Conservation (phyloP, 768 basidiomycete genomes). For the Megacollybia marginata region DNA sequence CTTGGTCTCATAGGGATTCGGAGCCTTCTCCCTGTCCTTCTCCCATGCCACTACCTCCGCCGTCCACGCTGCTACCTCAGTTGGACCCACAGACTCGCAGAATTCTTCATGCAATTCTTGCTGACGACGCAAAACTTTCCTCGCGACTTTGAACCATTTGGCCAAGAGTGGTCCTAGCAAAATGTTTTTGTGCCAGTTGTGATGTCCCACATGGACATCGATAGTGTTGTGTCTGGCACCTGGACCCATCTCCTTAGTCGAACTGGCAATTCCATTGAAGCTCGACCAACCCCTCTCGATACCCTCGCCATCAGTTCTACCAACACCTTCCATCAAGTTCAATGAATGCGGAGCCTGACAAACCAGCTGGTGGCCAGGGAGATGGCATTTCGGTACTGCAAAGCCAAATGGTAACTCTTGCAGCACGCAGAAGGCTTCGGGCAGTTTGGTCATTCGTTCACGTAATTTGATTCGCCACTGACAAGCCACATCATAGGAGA, state of each 20-base stretch:
- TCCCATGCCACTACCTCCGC: no score
- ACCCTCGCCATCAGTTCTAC: slow-evolving; percentile 19
- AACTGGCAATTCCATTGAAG: slow-evolving; percentile 11
- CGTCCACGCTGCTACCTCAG: no score
- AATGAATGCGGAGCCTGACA: not conserved
- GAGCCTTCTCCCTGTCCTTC: no score
- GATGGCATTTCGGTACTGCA: not conserved
- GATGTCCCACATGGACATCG: not conserved
- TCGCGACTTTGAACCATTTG: no score
- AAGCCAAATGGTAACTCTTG: not conserved
- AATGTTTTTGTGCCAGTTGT: no score
- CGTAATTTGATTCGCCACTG: slow-evolving; percentile 7
- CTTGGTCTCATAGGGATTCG: no score
- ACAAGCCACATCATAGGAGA: slow-evolving; percentile 15
- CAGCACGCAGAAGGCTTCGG: not conserved
- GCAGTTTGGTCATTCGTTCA: not conserved
- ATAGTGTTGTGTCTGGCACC: slow-evolving; percentile 1
- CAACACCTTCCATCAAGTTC: not conserved
- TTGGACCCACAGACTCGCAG: no score
- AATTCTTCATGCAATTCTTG: no score
- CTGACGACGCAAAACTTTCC: no score
- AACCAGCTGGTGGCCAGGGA: not conserved
- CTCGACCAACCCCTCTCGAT: slow-evolving; percentile 19
- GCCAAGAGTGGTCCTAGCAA: no score
- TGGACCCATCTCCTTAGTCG: slow-evolving; percentile 21